phyloP scores from a whole-genome alignment of 352 stramenopile genomes.

The Phytopythium sindhum region DNA sequence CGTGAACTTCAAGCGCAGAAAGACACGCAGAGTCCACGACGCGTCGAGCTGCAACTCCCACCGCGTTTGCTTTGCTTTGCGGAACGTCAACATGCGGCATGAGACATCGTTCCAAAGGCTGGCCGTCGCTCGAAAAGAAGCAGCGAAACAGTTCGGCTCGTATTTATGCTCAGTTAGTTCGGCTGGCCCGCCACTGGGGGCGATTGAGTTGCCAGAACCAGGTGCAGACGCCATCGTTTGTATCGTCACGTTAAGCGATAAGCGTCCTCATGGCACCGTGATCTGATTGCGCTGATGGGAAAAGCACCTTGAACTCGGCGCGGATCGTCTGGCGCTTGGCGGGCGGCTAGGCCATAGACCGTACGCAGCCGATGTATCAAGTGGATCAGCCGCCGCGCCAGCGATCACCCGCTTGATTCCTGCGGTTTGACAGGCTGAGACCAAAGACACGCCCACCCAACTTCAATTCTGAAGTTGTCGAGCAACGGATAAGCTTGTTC shows the following conservation, averaged over 20 bases:
- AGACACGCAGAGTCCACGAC: not conserved
- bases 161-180: conserved; percentile 2
- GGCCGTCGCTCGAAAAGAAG: not conserved
- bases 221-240: not conserved
- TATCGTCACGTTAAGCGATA: not conserved
- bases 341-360: too few relatives aligned
- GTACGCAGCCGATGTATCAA: not conserved
- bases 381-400: not conserved
- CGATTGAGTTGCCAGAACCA: not conserved
- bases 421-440: not conserved
- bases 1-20: not conserved
- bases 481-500: not conserved
- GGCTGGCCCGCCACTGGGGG: not conserved
- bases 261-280: not conserved
- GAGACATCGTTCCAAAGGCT: not conserved
- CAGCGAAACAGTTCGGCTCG: not conserved
- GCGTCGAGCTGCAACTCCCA: too few relatives aligned
- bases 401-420: not conserved
- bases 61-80: not conserved
- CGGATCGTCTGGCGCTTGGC: not conserved
- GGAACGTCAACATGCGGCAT: not conserved
- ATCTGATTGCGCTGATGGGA: not conserved
- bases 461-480: conserved; percentile 3
- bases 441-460: not conserved
- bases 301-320: not conserved